Base-by-base conservation (phyloP, 768 basidiomycete genomes). In the Suillus brevipes region DNA sequence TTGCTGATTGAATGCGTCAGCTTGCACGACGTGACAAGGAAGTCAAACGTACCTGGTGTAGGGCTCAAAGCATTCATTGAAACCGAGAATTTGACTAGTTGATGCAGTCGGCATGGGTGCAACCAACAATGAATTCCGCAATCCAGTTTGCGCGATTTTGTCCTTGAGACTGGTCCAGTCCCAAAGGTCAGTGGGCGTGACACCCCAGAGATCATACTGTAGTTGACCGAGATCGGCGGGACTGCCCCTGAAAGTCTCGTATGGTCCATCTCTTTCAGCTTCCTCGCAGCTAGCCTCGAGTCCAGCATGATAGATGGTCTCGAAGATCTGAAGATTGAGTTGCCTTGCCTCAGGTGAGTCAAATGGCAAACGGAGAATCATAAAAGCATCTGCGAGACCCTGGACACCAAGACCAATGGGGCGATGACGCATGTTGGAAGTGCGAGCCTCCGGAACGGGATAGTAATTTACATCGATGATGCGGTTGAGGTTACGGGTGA, bases 41-140 rank as follows among this genome's bases (percentile, higher is more conserved):
- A 0, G 42, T 23, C 45, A n/a, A 16, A 74, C 83, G 55, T 68
- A 91, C 90, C 89, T 93, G 0, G 97, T 99, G 78, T 99, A 99
- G 1, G 97, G 95, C 79, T 99, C 97, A 77, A 99, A 99, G 79
- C 97, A 99, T 72, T 99, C 97, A 77, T 99, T 99, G 83, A 92
- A 92, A 50, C 97, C 97, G 60, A 99, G 84, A 71, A 99, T 99
- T 80, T 99, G 97, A 78, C 92, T 95, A 3, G 97, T 99, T 28
- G 95, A 97, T 1, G 97, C 97, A 38, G 97, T 99, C 1, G 97
- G 97, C 97, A 99, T 99, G n/a, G 97, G 97, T 0, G 97, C 89
- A 66, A 93, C 80, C 14, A 98, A 81, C 20, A 98, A 82, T 37
- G 97, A 96, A 81, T 99, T 99, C 67, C 95, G 81, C 63, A 98